phyloP scores from a whole-genome alignment of 2,329 filamentous ascomycete species.

The Diplocarpon rosae region DNA sequence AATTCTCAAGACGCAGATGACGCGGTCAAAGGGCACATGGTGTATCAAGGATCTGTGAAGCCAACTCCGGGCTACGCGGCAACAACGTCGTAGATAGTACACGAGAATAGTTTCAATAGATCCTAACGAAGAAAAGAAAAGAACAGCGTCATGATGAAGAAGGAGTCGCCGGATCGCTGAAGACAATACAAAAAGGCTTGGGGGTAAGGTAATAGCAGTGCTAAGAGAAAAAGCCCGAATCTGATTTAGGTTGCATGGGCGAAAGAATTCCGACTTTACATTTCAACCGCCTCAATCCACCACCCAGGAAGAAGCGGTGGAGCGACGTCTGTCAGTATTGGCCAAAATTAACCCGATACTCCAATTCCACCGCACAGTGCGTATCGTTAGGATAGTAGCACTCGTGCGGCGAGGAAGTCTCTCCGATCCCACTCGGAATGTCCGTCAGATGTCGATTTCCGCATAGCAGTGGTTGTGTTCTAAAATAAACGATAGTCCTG shows the following conservation, averaged over 20 bases:
- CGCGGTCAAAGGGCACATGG: slow-evolving; percentile 11
- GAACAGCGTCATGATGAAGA: background rate
- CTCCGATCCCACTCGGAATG: too few relatives aligned
- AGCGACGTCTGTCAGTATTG: background rate
- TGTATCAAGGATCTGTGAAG: background rate
- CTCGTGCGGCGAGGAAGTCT: too few relatives aligned
- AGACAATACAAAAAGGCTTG: slow-evolving; percentile 5
- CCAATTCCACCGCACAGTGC: too few relatives aligned
- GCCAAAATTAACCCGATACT: too few relatives aligned
- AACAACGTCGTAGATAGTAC: background rate
- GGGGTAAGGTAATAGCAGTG: background rate
- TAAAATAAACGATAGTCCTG: too few relatives aligned
- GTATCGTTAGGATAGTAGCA: too few relatives aligned
- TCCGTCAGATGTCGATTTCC: too few relatives aligned
- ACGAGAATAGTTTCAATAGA: background rate
- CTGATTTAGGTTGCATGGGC: background rate
- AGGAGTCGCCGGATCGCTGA: background rate
- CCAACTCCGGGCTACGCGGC: background rate
- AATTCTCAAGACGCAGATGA: slow-evolving; percentile 8
- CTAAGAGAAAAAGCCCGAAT: background rate
- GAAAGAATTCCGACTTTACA: slow-evolving; percentile 2
- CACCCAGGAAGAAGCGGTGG: background rate
- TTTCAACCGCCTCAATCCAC: slow-evolving; percentile 1
- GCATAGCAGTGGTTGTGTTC: too few relatives aligned
- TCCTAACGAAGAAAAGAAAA: background rate